A percentile compares a stretch with the other conserved stretches of the same genome.
These are phyloP conservation scores for Neofusicoccum laricinum DNA, from an alignment of 2,329 filamentous ascomycete genomes.

Conservation along the genomic window DNA sequence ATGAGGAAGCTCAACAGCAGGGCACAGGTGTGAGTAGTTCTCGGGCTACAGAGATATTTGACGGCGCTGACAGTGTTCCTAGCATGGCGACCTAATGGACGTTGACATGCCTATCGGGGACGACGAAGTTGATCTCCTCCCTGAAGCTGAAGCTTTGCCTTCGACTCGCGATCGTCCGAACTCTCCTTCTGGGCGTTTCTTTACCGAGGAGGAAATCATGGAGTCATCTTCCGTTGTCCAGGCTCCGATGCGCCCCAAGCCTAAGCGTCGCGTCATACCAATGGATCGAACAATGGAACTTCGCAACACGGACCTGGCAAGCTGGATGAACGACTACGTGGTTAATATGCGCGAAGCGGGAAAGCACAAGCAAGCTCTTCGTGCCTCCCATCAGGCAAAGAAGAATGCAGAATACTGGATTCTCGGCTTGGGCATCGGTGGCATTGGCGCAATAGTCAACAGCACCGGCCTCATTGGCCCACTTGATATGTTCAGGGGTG, in stretches of 20 bases:
- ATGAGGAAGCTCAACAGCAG: constrained; percentile 38
- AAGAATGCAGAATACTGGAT: constrained; percentile 63
- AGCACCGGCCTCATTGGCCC: constrained; percentile 45
- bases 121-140: constrained; percentile 23
- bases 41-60: too few species aligned
- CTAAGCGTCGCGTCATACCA: constrained; percentile 40
- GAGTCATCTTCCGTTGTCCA: constrained; percentile 35
- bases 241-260: constrained; percentile 39
- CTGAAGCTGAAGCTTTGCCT: constrained; percentile 29
- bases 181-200: not conserved
- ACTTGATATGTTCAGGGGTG: constrained; percentile 58
- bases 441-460: constrained; percentile 49
- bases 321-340: constrained; percentile 59
- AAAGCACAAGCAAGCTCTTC: constrained; percentile 44
- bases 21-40: constrained; percentile 35
- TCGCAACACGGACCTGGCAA: constrained; percentile 53
- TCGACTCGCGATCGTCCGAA: constrained; percentile 14
- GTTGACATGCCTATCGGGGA: constrained; percentile 32
- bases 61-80: not conserved
- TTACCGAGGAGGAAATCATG: constrained; percentile 21
- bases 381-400: constrained; percentile 50
- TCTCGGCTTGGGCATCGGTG: constrained; percentile 55
- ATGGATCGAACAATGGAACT: constrained; percentile 53
- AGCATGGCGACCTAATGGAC: constrained; percentile 27
- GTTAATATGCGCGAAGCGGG: constrained; percentile 56